Conservation (phyloP, 176 grass and related monocot species). For the Typha latifolia region DNA sequence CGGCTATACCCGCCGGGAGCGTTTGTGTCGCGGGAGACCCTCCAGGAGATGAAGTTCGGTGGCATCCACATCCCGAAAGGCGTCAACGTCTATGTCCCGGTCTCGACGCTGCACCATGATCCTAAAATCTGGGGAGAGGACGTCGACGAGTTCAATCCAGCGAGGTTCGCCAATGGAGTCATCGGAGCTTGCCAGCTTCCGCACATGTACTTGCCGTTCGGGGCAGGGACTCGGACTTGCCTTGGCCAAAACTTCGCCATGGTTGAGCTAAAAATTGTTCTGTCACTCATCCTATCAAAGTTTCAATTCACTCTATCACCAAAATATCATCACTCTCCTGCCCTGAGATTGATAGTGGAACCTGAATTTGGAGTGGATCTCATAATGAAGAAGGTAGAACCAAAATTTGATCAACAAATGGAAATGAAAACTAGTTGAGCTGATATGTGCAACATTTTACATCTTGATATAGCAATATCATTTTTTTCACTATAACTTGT, state of each 20-base stretch:
- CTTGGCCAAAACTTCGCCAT: slow-evolving; percentile 92
- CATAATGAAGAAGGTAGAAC: slow-evolving; percentile 29
- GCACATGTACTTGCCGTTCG: slow-evolving; percentile 77
- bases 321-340: slow-evolving; percentile 54
- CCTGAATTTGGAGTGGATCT: slow-evolving; percentile 74
- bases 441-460: no score
- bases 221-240: slow-evolving; percentile 79
- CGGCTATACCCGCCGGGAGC: slow-evolving; percentile 83
- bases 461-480: no score
- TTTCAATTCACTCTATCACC: slow-evolving; percentile 52
- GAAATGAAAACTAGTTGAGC: no score
- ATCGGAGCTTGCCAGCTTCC: slow-evolving; percentile 41
- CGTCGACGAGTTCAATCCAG: slow-evolving; percentile 68
- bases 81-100: slow-evolving; percentile 76
- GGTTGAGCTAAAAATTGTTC: slow-evolving; percentile 77
- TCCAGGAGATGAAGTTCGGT: slow-evolving; percentile 55
- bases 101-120: slow-evolving; percentile 86
- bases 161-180: slow-evolving; percentile 46
- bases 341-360: slow-evolving; percentile 71
- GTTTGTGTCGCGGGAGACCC: slow-evolving; percentile 72
- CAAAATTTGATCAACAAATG: no score
- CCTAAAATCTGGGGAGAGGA: slow-evolving; percentile 61
- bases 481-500: no score
- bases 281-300: slow-evolving; percentile 68
- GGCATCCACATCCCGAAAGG: slow-evolving; percentile 66